These are phyloP conservation scores for Solanum sejunctum DNA, from an alignment of 257 asterid genomes.

Conservation along the genomic window DNA sequence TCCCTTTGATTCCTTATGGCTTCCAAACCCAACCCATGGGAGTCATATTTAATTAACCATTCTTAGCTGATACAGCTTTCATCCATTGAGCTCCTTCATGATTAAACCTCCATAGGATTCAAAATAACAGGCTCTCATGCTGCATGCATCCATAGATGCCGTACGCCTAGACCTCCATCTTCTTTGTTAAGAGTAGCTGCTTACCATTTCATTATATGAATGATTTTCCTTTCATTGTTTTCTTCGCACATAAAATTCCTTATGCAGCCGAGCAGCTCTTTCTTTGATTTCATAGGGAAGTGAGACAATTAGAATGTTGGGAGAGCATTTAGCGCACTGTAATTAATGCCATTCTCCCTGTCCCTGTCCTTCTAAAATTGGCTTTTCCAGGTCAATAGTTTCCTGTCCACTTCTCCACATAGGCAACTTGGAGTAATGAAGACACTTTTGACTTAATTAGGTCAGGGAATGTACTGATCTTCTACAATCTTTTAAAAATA, in stretches of 20 bases:
- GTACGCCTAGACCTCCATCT: neutral
- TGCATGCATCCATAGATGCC: neutral
- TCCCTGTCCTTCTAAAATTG: neutral
- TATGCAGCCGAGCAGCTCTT: neutral
- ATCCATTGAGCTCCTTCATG: neutral
- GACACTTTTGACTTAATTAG: neutral
- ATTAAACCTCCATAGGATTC: neutral
- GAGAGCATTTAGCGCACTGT: neutral
- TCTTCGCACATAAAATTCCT: no score
- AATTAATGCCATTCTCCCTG: neutral
- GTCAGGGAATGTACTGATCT: neutral
- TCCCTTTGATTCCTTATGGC: neutral
- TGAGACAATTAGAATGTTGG: neutral
- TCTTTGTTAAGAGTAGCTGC: neutral
- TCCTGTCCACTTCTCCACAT: neutral
- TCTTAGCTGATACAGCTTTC: neutral
- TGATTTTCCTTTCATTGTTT: no score
- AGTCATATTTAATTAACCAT: neutral
- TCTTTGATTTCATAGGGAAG: neutral
- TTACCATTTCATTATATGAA: neutral
- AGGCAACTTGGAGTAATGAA: neutral
- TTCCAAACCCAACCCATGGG: neutral
- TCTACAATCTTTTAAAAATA: neutral
- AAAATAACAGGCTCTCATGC: neutral
- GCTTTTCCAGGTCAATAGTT: neutral